Evolutionary conservation across 805 yeast species (phyloP).

Genomic region (Metschnikowia noctiluminum): DNA sequence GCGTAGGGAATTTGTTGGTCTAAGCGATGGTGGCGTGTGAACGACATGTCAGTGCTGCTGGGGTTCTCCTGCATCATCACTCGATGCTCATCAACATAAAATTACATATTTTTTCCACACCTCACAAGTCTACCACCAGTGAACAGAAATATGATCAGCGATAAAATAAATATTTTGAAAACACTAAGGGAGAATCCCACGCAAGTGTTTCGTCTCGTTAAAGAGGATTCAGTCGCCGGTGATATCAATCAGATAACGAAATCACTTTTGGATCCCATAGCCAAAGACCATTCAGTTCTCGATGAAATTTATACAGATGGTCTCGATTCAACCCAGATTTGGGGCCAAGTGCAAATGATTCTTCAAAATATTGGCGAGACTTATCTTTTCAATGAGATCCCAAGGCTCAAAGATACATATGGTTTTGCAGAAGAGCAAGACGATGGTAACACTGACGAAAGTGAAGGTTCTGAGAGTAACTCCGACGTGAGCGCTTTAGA

Average conservation of each 20-base stretch:
- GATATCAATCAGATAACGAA: conserved; percentile 41
- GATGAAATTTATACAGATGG: conserved; percentile 86
- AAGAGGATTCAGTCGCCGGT: conserved; percentile 7
- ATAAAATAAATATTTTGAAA: conserved; percentile 14
- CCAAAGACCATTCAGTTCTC: conserved; percentile 54
- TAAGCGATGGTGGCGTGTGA: too few species aligned
- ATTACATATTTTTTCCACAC: conserved; percentile 1
- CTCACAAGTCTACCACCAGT: too few species aligned
- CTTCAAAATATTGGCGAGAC: conserved; percentile 72
- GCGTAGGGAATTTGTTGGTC: too few species aligned
- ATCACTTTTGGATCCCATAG: conserved; percentile 55
- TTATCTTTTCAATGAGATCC: conserved; percentile 55
- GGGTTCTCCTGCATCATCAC: conserved; percentile 6
- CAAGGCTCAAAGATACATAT: conserved; percentile 41
- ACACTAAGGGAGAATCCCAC: conserved; percentile 14
- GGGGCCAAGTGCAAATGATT: conserved; percentile 88
- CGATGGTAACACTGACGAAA: conserved; percentile 14
- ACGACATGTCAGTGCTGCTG: not conserved
- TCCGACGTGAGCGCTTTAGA: conserved; percentile 24
- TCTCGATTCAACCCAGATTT: conserved; percentile 83
- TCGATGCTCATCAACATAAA: conserved; percentile 18
- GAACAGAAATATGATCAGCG: not conserved
- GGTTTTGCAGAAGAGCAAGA: conserved; percentile 12
- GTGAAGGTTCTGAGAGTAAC: conserved; percentile 20
- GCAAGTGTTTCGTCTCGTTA: conserved; percentile 12